Evolutionary conservation across 2,329 filamentous ascomycete genomes (phyloP), one percentile per base, ranked within the genome.

Genomic region (Talaromyces rugulosus): DNA sequence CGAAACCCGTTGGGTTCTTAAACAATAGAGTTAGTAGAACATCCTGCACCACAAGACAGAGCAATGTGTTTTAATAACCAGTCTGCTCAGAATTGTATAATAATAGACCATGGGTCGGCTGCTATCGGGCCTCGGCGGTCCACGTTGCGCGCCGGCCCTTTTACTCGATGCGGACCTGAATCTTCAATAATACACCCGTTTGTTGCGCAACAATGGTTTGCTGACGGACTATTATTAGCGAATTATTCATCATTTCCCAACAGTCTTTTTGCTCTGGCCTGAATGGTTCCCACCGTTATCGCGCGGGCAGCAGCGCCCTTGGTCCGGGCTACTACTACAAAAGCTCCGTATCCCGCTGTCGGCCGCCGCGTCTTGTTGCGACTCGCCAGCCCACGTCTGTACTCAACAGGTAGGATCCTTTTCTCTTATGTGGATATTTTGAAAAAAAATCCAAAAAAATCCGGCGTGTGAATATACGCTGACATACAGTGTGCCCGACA

Each of bases 231-330:
- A 36, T 36, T 36, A 36, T 23, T 23, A 23, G 23, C 23, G 23
- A 23, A 23, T 23, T 23, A 23, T 23, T 23, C 23, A 23, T 23
- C 23, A 23, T 23, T 36, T 34, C 33, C 5, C 51, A 42, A 8
- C 23, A 42, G 52, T 52, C 31, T 44, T 51, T 59, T 56, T 23
- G 23, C 23, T 23, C 23, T 23, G 23, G 23, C 23, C 56, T 47
- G 52, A 30, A 62, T 62, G 61, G 44, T 62, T 54, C 33, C 27
- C 57, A 33, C 57, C 44, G 31, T 42, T 31, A 23, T 55, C 54
- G 56, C 27, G 44, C 47, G 47, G 23, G 50, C 56, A 36, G 53
- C 30, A 31, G 16, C 47, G 27, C 23, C 33, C 36, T 31, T 42
- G 54, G 47, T 56, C 36, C 28, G 30, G 27, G 27, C 54, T 56